Evolutionary conservation across 176 grass and related monocot genomes (phyloP).

Genomic region (Phoenix roebelenii): DNA sequence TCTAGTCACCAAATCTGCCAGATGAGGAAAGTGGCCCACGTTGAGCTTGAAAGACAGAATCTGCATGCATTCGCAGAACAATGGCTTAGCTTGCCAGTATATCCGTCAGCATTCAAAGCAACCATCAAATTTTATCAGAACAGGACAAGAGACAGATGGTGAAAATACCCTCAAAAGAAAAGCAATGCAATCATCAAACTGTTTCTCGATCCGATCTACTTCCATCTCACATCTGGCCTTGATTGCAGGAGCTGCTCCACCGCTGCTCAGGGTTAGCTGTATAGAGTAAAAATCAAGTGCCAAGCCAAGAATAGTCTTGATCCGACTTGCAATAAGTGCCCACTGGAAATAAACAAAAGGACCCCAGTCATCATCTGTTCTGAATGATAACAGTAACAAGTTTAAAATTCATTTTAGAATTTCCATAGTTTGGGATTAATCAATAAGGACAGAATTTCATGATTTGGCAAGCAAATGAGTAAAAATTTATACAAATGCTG

Average conservation of each 20-base stretch:
- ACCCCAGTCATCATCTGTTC: no score
- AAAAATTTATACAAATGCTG: neutral
- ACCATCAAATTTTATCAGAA: neutral
- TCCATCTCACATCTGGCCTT: conserved; percentile 79
- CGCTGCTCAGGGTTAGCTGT: conserved; percentile 55
- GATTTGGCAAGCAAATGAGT: no score
- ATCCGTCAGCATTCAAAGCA: neutral
- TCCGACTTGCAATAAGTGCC: conserved; percentile 78
- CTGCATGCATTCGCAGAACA: conserved; percentile 21
- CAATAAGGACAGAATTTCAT: no score
- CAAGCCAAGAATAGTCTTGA: conserved; percentile 90
- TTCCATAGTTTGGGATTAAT: no score
- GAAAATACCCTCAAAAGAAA: conserved; percentile 77
- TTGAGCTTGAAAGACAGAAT: conserved; percentile 95
- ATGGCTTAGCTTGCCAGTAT: no score
- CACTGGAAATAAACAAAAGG: conserved; percentile 31
- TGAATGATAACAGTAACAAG: no score
- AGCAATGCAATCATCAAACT: conserved; percentile 74
- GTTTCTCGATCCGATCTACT: conserved; percentile 84
- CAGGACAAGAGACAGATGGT: neutral
- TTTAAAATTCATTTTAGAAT: no score
- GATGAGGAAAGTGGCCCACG: conserved; percentile 88
- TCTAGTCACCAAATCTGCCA: conserved; percentile 82
- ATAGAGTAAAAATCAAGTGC: conserved; percentile 74
- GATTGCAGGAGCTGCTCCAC: conserved; percentile 58